A percentile compares a stretch with the other conserved stretches of the same genome.
Conservation (phyloP, 2,329 filamentous ascomycete genomes). For the Microdochium trichocladiopsis region DNA sequence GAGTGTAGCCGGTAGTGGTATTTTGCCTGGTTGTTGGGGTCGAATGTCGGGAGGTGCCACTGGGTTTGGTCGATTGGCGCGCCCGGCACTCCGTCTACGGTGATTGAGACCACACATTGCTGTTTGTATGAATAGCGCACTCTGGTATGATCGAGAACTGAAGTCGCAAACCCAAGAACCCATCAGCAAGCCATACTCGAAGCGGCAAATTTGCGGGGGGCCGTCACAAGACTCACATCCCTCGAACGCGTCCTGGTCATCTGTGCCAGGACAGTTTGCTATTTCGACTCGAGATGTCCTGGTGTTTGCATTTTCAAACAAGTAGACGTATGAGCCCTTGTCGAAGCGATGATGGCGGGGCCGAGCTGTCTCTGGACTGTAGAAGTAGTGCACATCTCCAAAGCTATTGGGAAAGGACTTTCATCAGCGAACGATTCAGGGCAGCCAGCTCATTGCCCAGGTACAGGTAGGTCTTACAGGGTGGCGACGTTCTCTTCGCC, state of each 20-base stretch:
- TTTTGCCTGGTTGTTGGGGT: conserved; percentile 66
- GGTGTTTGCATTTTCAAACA: conserved; percentile 66
- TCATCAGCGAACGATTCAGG: neutral
- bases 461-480: no score
- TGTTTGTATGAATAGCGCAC: conserved; percentile 70
- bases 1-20: conserved; percentile 74
- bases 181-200: no score
- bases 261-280: conserved; percentile 66
- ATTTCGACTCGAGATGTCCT: conserved; percentile 66
- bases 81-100: conserved; percentile 43
- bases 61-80: conserved; percentile 39
- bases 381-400: conserved; percentile 74
- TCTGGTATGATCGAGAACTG: conserved; percentile 59
- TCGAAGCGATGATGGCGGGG: conserved; percentile 77
- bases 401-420: conserved; percentile 42
- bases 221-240: conserved; percentile 71
- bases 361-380: conserved; percentile 56
- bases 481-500: conserved; percentile 40
- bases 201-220: no score
- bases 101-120: conserved; percentile 61
- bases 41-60: conserved; percentile 71
- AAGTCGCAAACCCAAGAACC: neutral
- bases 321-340: conserved; percentile 72
- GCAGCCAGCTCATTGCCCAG: neutral
- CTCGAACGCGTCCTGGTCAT: conserved; percentile 73